Evolutionary conservation across 495 filamentous ascomycete genomes (phyloP), one percentile per base, ranked within the genome.

Genomic region (Aspergillus affinis): DNA sequence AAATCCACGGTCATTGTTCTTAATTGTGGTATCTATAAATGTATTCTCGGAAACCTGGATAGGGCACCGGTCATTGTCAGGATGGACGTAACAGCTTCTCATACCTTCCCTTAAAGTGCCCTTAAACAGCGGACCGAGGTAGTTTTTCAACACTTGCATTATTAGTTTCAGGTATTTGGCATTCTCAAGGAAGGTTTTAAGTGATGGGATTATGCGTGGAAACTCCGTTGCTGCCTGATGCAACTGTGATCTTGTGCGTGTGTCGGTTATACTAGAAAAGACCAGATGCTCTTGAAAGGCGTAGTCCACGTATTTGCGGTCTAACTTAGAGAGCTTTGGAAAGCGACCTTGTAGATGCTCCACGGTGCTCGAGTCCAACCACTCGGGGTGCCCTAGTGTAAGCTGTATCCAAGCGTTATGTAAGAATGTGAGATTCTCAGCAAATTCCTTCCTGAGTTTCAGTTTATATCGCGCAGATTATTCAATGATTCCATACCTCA

Each of bases 111-210:
- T 46, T 15, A 69, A 57, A 30, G 62, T 65, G 48, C 60, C 60
- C 51, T 65, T 67, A 32, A 58, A 59, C 29, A 58, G 62, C 1
- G 36, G 20, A 36, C 62, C 68, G 6, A 74, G 61, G 8, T 70
- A 23, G 32, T 51, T 51, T 46, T 70, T 72, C 41, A 74, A 20
- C 44, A 72, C 62, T 45, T 62, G 61, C 21, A 54, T 60, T 45
- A 59, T 60, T 23, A 64, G 65, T 48, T 71, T 63, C 10, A 74
- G 58, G 54, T 70, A 69, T 59, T 74, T 74, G 13, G 58, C 62
- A 51, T 74, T 59, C 63, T 72, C 62, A 19, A 72, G 61, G 54
- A 72, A 74, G 4, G 56, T 67, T 29, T 61, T 51, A 23, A 74
- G 54, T 13, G 65, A 68, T 29, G 59, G 64, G 26, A 74, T 70